Evolutionary conservation across 768 basidiomycete genomes (phyloP).

Genomic region (Psilocybe azurescens): DNA sequence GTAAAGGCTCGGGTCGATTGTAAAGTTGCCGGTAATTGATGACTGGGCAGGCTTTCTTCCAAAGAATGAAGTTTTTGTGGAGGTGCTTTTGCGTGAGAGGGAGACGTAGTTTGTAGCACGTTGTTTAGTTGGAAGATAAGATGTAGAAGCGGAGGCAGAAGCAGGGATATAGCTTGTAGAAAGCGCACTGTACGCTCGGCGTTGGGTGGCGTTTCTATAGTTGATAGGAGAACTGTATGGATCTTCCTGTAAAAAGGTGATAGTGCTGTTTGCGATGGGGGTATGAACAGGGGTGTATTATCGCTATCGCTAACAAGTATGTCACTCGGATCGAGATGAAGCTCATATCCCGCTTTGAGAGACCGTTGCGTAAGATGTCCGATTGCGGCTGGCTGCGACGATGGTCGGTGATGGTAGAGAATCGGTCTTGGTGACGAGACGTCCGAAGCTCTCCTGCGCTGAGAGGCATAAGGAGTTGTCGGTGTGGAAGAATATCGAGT

Average conservation of each 20-base stretch:
- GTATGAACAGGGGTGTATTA: neutral
- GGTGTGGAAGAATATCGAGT: neutral
- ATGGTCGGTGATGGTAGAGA: conserved; percentile 5
- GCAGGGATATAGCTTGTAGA: conserved; percentile 6
- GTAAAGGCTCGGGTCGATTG: conserved; percentile 45
- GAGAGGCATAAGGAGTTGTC: neutral
- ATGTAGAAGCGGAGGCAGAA: neutral
- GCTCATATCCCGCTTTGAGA: conserved; percentile 9
- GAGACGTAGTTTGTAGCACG: conserved; percentile 36
- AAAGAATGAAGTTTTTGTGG: conserved; percentile 23
- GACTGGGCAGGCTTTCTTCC: conserved; percentile 13
- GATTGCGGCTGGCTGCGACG: conserved; percentile 4
- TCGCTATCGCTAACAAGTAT: neutral
- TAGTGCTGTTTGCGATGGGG: conserved; percentile 7
- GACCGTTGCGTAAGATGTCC: conserved; percentile 17
- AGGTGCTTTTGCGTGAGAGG: conserved; percentile 34
- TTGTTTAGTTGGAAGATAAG: neutral
- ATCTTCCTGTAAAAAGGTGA: conserved; percentile 12
- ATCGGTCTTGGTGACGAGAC: conserved; percentile 1
- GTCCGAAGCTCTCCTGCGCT: neutral
- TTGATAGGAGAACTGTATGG: neutral
- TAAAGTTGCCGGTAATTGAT: conserved; percentile 40
- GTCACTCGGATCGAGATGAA: conserved; percentile 5
- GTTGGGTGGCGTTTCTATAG: neutral
- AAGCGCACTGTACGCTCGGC: conserved; percentile 1